Evolutionary conservation across 805 yeast species (phyloP), one percentile per base, ranked within the genome.

Genomic region (Schizosaccharomyces osmophilus): DNA sequence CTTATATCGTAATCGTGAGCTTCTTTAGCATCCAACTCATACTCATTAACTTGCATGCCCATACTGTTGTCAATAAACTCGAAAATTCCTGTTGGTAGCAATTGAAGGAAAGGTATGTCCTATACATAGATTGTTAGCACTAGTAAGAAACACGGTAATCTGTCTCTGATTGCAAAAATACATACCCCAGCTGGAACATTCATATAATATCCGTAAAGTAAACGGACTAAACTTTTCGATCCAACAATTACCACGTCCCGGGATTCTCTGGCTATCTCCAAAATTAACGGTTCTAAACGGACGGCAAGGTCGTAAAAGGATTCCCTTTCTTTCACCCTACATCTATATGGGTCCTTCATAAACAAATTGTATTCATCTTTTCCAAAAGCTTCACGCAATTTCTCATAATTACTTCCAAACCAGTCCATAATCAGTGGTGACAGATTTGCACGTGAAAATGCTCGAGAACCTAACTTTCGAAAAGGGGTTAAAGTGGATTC

Each of bases 281-380:
- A 77, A 64, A 93, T 81, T 62, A 93, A 75, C 0, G 97, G 95
- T 72, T 93, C 98, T 73, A 93, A 79, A 67, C 95, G 82, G 45
- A 93, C 84, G 0, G 98, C 97, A 62, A 93, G 77, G 71, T 93
- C 99, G 72, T 93, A 98, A 69, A 88, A 93, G 60, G 94, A 85
- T 73, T 93, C 99, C 0, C 95, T 87, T 60, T 97, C 77, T 2
- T 95, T 86, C 69, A 80, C 93, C 63, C 98, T 77, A 69, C 84
- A 90, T 72, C 93, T 97, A 69, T 93, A 93, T 1, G 96, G 96
- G 70, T 90, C 97, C 63, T 75, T 72, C 62, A 72, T 62, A 68
- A 81, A 85, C 66, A 78, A 82, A 64, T 74, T 77, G 69, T 78
- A 85, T 65, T 89, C 96, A 1, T 75, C 84, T 41, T 88, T 95